These are phyloP conservation scores for Eudorina sp. DNA, from an alignment of 139 green algal species.

Conservation along the genomic window DNA sequence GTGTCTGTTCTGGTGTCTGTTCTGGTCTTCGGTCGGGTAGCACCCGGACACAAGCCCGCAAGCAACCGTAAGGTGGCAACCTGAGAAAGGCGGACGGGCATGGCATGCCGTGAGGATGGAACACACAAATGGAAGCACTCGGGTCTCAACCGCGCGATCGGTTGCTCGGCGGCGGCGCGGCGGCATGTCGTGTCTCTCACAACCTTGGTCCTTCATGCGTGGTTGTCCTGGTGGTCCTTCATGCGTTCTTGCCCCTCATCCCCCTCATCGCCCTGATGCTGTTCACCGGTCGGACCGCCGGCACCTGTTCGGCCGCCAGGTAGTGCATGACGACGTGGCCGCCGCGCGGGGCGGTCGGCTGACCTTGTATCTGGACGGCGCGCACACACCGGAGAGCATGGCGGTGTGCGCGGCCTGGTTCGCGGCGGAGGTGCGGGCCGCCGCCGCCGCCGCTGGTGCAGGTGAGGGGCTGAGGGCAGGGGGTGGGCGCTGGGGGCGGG, in stretches of 20 bases:
- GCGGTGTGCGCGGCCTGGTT: slow-evolving; percentile 93
- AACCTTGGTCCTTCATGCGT: neutral
- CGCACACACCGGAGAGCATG: slow-evolving; percentile 97
- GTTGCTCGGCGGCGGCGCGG: neutral
- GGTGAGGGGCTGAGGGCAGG: neutral
- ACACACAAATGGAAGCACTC: too few relatives aligned
- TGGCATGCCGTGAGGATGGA: too few relatives aligned
- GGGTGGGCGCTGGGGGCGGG: neutral
- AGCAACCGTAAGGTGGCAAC: too few relatives aligned
- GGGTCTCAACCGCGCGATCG: too few relatives aligned
- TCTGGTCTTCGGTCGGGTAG: too few relatives aligned
- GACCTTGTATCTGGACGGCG: slow-evolving; percentile 95
- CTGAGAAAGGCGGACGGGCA: too few relatives aligned
- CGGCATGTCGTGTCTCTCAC: neutral
- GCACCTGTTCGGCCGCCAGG: too few relatives aligned
- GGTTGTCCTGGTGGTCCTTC: neutral
- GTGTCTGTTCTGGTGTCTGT: too few relatives aligned
- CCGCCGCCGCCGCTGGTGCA: neutral
- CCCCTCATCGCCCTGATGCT: too few relatives aligned
- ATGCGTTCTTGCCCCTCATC: too few relatives aligned
- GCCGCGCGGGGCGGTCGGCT: slow-evolving; percentile 63
- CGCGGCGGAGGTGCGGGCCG: slow-evolving; percentile 47
- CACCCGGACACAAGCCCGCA: too few relatives aligned
- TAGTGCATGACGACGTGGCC: slow-evolving; percentile 43
- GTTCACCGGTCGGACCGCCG: too few relatives aligned